These are phyloP conservation scores for Coemansia sp. DNA, from an alignment of 192 early-diverging fungal species.

Conservation along the genomic window DNA sequence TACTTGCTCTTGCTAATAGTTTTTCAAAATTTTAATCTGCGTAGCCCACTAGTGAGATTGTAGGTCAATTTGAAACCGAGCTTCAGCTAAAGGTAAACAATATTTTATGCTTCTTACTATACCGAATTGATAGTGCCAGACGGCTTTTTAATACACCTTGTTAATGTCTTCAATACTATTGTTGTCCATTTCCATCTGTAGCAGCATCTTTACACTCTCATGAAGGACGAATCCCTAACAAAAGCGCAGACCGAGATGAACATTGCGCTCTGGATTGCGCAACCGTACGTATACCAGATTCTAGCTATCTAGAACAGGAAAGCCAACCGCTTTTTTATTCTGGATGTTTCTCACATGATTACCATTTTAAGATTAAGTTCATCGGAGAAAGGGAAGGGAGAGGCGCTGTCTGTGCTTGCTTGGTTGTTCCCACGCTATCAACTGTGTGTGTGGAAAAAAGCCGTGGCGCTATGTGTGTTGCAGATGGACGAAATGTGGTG, in stretches of 20 bases:
- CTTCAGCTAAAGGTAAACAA: conserved; percentile 45
- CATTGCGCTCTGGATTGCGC: conserved; percentile 35
- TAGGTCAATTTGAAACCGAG: conserved; percentile 36
- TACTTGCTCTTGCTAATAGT: not conserved
- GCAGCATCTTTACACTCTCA: conserved; percentile 33
- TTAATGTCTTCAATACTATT: not conserved
- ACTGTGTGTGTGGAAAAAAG: not conserved
- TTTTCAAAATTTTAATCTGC: not conserved
- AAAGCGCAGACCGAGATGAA: conserved; percentile 36
- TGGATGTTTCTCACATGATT: conserved; percentile 7
- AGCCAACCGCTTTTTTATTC: no score
- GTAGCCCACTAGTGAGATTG: conserved; percentile 7
- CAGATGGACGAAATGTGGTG: not conserved
- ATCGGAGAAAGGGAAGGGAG: not conserved
- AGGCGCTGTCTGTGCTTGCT: not conserved
- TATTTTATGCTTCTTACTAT: not conserved
- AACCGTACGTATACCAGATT: conserved; percentile 31
- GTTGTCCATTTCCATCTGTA: conserved; percentile 5
- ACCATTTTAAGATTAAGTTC: not conserved
- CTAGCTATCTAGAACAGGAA: not conserved
- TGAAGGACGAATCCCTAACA: conserved; percentile 20
- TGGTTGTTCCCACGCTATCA: conserved; percentile 20
- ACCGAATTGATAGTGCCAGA: no score
- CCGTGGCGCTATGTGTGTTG: conserved; percentile 1
- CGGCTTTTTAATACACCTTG: not conserved